Conservation (phyloP, 768 basidiomycete species). For the Amanita subjunquillea region DNA sequence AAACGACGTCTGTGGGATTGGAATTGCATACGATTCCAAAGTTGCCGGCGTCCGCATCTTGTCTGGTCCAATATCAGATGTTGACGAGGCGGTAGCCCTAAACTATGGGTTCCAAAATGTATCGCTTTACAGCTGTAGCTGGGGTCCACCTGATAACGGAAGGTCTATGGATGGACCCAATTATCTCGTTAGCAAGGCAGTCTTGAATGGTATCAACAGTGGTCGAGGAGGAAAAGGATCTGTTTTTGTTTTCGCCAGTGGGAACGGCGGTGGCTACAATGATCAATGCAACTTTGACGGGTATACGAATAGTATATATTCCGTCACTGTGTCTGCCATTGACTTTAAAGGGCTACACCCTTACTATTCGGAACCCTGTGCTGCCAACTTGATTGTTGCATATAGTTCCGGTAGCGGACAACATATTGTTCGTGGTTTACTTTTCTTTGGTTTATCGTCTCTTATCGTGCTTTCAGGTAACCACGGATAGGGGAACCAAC, state of each 20-base stretch:
- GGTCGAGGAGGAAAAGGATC: constrained; percentile 87
- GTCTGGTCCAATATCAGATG: constrained; percentile 88
- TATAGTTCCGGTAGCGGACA: constrained; percentile 93
- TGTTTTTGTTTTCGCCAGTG: constrained; percentile 94
- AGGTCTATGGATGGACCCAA: constrained; percentile 89
- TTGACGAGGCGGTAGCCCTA: constrained; percentile 89
- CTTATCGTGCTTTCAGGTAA: constrained; percentile 47
- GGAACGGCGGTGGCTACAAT: constrained; percentile 83
- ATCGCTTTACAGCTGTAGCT: constrained; percentile 92
- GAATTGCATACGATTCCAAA: constrained; percentile 85
- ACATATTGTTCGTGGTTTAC: constrained; percentile 62
- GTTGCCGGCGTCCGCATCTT: constrained; percentile 94
- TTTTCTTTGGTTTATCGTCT: background rate
- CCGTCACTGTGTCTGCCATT: constrained; percentile 91
- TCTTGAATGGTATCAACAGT: constrained; percentile 87
- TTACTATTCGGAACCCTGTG: constrained; percentile 95
- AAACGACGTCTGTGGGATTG: constrained; percentile 90
- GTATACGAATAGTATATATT: constrained; percentile 96
- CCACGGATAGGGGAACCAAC: constrained; percentile 85
- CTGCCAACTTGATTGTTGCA: constrained; percentile 94
- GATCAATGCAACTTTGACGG: constrained; percentile 99
- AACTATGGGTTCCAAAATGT: constrained; percentile 92
- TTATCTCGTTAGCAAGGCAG: constrained; percentile 85
- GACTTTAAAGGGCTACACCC: constrained; percentile 92
- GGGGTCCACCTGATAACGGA: constrained; percentile 97